Evolutionary conservation across 495 filamentous ascomycete genomes (phyloP).

Genomic region (Penicillium herquei): DNA sequence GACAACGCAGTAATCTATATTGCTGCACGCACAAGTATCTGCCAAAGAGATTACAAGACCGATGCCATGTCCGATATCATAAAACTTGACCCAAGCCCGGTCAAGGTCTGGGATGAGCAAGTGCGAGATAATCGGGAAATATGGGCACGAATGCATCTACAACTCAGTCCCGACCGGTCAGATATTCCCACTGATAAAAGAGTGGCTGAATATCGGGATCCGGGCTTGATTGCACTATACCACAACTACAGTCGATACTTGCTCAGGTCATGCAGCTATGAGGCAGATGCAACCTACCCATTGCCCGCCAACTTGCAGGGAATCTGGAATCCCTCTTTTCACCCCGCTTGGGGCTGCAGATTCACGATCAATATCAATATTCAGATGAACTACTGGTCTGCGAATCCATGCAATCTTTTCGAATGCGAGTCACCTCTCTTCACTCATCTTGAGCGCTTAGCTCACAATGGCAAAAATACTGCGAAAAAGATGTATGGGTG

Average conservation of each 20-base stretch:
- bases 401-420: constrained; percentile 40
- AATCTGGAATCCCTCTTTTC: constrained; percentile 53
- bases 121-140: constrained; percentile 32
- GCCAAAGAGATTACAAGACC: not conserved
- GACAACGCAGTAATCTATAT: constrained; percentile 34
- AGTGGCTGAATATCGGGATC: constrained; percentile 27
- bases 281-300: constrained; percentile 41
- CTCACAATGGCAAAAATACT: constrained; percentile 32
- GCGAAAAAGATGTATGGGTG: constrained; percentile 49
- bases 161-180: constrained; percentile 19
- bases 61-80: not conserved
- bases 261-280: constrained; percentile 44
- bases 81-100: constrained; percentile 1
- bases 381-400: constrained; percentile 62
- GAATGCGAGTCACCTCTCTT: constrained; percentile 40
- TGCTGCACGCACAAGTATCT: constrained; percentile 27
- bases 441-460: constrained; percentile 37
- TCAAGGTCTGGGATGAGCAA: constrained; percentile 26
- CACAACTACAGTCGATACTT: constrained; percentile 51
- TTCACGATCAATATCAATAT: constrained; percentile 60
- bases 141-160: constrained; percentile 32
- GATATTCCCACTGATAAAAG: constrained; percentile 32
- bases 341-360: constrained; percentile 52
- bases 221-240: constrained; percentile 39
- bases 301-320: constrained; percentile 52